A percentile compares a stretch with the other conserved stretches of the same genome.
phyloP scores from a whole-genome alignment of 164 flowering plant genomes.

The Pachysandra terminalis region DNA sequence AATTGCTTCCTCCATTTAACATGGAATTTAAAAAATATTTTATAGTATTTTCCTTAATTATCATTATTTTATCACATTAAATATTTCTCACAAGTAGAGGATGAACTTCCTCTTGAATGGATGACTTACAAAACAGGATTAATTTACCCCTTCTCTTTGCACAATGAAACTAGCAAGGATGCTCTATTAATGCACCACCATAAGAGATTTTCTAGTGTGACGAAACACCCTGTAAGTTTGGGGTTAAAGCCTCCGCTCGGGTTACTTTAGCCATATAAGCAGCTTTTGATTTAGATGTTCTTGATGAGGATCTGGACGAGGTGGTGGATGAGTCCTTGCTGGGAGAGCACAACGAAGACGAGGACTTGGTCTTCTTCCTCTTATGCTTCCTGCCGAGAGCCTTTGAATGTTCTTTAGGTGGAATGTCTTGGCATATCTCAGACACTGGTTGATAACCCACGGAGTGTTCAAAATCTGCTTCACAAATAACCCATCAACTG shows the following conservation, averaged over 20 bases:
- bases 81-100: neutral
- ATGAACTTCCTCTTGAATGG: constrained; percentile 4
- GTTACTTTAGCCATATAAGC: constrained; percentile 2
- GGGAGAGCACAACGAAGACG: constrained; percentile 6
- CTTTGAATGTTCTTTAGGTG: constrained; percentile 17
- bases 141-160: neutral
- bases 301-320: constrained; percentile 1
- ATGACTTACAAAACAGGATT: neutral
- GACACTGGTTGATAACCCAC: constrained; percentile 18
- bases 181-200: neutral
- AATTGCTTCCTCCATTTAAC: too few relatives aligned
- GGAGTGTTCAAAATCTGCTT: constrained; percentile 32
- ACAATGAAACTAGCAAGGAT: constrained; percentile 4
- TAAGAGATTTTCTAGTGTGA: neutral
- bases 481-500: neutral
- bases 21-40: too few relatives aligned
- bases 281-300: constrained; percentile 16
- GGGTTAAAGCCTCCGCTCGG: constrained; percentile 1
- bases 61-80: too few relatives aligned
- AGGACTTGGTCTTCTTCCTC: constrained; percentile 23
- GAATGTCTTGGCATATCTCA: constrained; percentile 21
- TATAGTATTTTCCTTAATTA: too few relatives aligned
- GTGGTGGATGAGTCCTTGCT: constrained; percentile 12
- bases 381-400: constrained; percentile 21
- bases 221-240: constrained; percentile 7